These are phyloP conservation scores for Mortierella sp. DNA, from an alignment of 371 early-diverging fungal species.

Conservation along the genomic window DNA sequence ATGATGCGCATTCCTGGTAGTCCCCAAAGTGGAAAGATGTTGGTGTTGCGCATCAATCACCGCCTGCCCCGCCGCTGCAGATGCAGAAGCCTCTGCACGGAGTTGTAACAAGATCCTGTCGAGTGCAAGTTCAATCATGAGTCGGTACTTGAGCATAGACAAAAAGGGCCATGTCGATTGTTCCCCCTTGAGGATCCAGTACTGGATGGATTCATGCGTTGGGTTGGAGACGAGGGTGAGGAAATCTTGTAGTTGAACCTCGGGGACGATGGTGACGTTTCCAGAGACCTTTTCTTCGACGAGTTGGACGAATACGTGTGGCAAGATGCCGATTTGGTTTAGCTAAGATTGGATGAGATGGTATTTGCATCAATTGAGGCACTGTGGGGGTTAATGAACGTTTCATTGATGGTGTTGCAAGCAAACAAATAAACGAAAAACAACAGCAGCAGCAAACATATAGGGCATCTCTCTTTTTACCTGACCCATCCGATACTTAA, in stretches of 20 bases:
- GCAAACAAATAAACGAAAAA: not conserved
- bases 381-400: not conserved
- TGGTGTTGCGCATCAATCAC: constrained; percentile 30
- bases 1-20: constrained; percentile 22
- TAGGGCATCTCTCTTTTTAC: constrained; percentile 36
- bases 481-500: constrained; percentile 74
- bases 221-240: constrained; percentile 84
- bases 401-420: not conserved
- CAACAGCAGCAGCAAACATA: not conserved
- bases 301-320: constrained; percentile 67
- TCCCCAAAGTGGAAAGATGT: not conserved
- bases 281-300: constrained; percentile 78
- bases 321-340: constrained; percentile 71
- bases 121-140: constrained; percentile 83
- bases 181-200: constrained; percentile 89
- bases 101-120: constrained; percentile 63
- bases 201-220: constrained; percentile 74
- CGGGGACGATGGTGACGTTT: constrained; percentile 77
- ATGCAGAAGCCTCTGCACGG: constrained; percentile 40
- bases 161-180: constrained; percentile 89
- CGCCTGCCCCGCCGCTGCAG: constrained; percentile 41
- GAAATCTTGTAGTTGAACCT: constrained; percentile 70
- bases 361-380: too few relatives aligned
- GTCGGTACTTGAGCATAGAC: constrained; percentile 79
- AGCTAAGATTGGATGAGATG: constrained; percentile 49